phyloP scores from a whole-genome alignment of 2,329 filamentous ascomycete species.

The Diaporthe capsici region DNA sequence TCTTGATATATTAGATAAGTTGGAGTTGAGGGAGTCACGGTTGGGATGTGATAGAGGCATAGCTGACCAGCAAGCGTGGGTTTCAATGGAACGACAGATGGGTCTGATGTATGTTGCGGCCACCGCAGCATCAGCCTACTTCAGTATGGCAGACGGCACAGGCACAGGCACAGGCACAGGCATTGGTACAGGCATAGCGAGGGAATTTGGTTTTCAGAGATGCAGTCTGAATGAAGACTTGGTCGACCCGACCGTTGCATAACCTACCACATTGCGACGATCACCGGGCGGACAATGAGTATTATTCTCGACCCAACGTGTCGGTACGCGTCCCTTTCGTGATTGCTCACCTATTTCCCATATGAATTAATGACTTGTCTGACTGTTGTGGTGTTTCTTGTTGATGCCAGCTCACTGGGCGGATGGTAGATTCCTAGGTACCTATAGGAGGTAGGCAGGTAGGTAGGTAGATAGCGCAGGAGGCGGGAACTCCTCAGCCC shows the following conservation, averaged over 20 bases:
- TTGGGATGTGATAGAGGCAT: neutral
- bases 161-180: constrained; percentile 29
- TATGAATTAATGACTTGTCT: neutral
- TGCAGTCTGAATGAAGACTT: constrained; percentile 31
- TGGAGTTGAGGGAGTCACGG: constrained; percentile 1
- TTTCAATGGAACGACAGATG: neutral
- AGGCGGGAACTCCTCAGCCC: neutral
- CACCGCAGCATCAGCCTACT: constrained; percentile 23
- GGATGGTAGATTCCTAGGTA: neutral
- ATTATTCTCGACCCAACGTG: neutral
- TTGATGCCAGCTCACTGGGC: neutral
- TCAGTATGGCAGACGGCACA: constrained; percentile 25
- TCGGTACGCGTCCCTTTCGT: neutral
- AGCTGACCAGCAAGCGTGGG: neutral
- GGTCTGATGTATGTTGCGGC: neutral
- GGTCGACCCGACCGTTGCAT: neutral
- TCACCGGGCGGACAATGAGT: neutral
- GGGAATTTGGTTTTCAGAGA: constrained; percentile 19
- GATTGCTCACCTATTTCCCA: neutral
- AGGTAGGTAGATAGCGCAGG: no score
- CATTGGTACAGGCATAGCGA: constrained; percentile 34
- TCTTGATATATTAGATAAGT: neutral
- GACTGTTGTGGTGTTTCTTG: neutral
- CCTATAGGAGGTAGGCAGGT: neutral
- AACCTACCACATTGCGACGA: neutral